Evolutionary conservation across 2,329 filamentous ascomycete genomes (phyloP), one percentile per base, ranked within the genome.

Genomic region (Colletotrichum sp.): DNA sequence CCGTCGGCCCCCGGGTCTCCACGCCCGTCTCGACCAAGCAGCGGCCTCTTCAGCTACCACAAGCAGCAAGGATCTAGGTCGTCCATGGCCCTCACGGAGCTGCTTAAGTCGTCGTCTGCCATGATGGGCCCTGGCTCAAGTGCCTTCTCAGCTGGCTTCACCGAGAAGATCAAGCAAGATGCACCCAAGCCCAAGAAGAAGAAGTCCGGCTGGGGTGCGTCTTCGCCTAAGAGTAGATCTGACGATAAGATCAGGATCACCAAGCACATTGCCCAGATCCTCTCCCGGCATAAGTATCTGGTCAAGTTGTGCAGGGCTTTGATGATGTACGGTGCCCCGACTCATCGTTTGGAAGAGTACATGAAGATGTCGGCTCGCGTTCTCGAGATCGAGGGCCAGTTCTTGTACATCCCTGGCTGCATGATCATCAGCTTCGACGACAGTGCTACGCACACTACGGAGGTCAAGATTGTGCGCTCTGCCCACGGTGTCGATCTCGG

Each of bases 381-480:
- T 3, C 90, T 98, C 48, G 95, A 96, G 83, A 96, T 98, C 18
- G 94, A 98, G 78, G 94, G 94, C 8, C 95, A 98, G 80, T 98
- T 97, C 80, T 86, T 98, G 26, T 98, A 98, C 82, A 92, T 98
- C 34, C 96, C 96, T 0, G 95, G 95, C 0, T 98, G 95, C 81
- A 98, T 98, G 96, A 95, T 98, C 72, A 94, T 98, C 81, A 96
- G 95, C 6, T 98, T 98, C 81, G 96, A 95, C 81, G 95, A 96
- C 77, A 88, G 85, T 78, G 84, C 85, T 1, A 95, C 94, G 0
- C 94, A 96, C 81, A 96, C 94, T 0, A 93, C 93, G n/a, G 94
- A 95, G 81, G 94, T 96, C 77, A 95, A 95, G 84, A 89, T 96
- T 36, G 92, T 96, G 8, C 90, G 93, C 6, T 90, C 92, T 0